phyloP scores from a whole-genome alignment of 352 stramenopile species.

The Phytophthora capsici region DNA sequence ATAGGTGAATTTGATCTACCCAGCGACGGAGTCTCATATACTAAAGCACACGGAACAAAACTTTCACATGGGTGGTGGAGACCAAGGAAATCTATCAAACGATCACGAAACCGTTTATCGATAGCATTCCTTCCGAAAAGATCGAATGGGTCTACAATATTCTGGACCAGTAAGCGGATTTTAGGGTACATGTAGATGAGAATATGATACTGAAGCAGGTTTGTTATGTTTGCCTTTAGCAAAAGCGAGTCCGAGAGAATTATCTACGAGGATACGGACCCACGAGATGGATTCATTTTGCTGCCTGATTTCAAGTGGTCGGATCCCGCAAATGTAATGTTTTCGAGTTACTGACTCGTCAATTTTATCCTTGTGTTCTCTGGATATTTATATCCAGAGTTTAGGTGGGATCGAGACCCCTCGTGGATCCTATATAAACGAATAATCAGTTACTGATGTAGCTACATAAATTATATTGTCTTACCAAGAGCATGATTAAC shows the following conservation, averaged over 20 bases:
- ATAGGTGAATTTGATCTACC: slow-evolving; percentile 85
- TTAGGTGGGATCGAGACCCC: no score
- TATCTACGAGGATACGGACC: slow-evolving; percentile 75
- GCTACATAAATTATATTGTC: no score
- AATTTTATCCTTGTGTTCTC: background rate
- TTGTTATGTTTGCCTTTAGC: slow-evolving; percentile 44
- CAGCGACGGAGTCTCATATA: slow-evolving; percentile 79
- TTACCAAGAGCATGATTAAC: no score
- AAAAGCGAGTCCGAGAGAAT: slow-evolving; percentile 85
- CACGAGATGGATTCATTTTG: slow-evolving; percentile 73
- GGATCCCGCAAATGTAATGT: slow-evolving; percentile 61
- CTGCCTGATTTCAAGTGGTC: slow-evolving; percentile 90
- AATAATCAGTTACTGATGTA: no score
- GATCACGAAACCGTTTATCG: slow-evolving; percentile 79
- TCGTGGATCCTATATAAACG: no score
- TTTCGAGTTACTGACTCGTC: background rate
- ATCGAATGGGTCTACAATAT: slow-evolving; percentile 92
- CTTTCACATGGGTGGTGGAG: slow-evolving; percentile 87
- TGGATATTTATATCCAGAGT: no score
- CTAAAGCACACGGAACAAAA: slow-evolving; percentile 85
- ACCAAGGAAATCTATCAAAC: slow-evolving; percentile 75
- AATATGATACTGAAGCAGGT: no score
- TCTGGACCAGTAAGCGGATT: slow-evolving; percentile 73
- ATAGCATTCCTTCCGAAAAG: slow-evolving; percentile 74
- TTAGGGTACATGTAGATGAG: no score